Conservation (phyloP, 352 stramenopile genomes). For the Thraustotheca clavata region DNA sequence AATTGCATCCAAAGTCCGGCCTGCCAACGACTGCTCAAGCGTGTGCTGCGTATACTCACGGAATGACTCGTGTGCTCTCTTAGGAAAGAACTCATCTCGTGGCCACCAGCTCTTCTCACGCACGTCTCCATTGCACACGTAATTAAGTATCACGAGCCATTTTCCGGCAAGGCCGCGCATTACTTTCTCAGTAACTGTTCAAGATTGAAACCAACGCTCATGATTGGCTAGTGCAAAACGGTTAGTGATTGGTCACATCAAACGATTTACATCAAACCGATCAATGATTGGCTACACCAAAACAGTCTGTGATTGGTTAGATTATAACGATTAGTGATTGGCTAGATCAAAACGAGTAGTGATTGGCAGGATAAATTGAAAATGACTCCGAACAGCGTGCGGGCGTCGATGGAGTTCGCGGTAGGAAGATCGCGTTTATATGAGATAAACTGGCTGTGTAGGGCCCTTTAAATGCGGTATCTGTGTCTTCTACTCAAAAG, state of each 20-base stretch:
- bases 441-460: conserved; percentile 21
- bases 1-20: conserved; percentile 29
- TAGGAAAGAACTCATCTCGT: neutral
- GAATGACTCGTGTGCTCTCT: conserved; percentile 28
- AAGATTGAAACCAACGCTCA: neutral
- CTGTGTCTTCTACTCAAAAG: conserved; percentile 72
- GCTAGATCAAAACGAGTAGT: too few relatives aligned
- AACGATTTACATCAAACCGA: too few relatives aligned
- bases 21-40: conserved; percentile 50
- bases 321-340: too few relatives aligned
- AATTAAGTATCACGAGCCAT: neutral
- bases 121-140: neutral
- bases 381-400: conserved; percentile 33
- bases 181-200: neutral
- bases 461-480: conserved; percentile 74
- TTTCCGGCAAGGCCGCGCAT: neutral
- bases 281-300: too few relatives aligned
- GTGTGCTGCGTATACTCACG: conserved; percentile 66
- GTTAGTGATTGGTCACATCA: too few relatives aligned
- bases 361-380: too few relatives aligned
- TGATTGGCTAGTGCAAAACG: neutral
- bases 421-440: neutral
- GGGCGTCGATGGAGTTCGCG: conserved; percentile 75
- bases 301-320: too few relatives aligned
- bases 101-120: neutral